Evolutionary conservation across 2,329 filamentous ascomycete species (phyloP).

Genomic region (Talaromyces sp.): DNA sequence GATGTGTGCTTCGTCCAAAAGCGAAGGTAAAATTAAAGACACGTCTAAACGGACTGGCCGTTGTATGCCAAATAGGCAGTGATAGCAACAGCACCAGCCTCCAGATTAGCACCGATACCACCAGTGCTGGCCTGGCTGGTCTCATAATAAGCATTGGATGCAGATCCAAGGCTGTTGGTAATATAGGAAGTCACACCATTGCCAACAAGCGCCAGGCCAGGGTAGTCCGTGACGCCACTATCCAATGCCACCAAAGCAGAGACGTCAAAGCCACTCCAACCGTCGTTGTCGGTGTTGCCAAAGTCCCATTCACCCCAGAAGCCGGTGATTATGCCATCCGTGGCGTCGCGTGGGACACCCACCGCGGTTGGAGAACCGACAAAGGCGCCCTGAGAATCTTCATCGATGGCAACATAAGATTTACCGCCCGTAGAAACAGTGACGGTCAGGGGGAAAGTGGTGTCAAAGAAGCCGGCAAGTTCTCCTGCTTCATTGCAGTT

Average conservation of each 20-base stretch:
- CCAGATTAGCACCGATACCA: background rate
- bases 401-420: background rate
- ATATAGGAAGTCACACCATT: conserved; percentile 1
- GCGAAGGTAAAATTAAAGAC: background rate
- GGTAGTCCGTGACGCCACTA: conserved; percentile 26
- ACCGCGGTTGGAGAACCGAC: background rate
- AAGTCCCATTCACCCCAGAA: conserved; percentile 43
- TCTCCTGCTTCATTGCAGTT: conserved; percentile 33
- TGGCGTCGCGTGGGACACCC: background rate
- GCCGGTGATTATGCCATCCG: conserved; percentile 23
- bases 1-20: background rate
- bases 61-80: background rate
- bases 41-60: background rate
- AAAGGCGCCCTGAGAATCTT: background rate
- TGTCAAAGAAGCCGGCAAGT: conserved; percentile 26
- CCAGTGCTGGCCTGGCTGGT: background rate
- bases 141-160: background rate
- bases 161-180: background rate
- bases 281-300: conserved; percentile 29
- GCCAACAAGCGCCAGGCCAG: conserved; percentile 28
- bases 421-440: background rate
- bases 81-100: background rate
- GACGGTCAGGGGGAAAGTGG: background rate
- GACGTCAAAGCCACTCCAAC: conserved; percentile 38
- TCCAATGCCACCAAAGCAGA: conserved; percentile 35